Conservation (phyloP, 352 stramenopile species). For the Phytophthora vignae region DNA sequence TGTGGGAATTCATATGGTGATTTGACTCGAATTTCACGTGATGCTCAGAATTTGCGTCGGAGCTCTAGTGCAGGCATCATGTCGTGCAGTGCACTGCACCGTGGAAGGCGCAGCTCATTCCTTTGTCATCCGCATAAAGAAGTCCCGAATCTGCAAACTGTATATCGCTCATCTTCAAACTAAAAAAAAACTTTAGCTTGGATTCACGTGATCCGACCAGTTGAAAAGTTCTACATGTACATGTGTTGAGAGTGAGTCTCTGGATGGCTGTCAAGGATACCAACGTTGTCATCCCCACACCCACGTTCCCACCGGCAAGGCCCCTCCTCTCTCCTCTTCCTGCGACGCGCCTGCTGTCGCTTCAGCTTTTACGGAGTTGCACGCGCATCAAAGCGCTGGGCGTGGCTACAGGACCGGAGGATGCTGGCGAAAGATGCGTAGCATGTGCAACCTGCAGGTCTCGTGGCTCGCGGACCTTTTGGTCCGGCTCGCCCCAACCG, state of each 20-base stretch:
- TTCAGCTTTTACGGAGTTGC: constrained; percentile 41
- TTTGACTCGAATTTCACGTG: too few species aligned
- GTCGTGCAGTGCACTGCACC: too few species aligned
- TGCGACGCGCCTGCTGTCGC: constrained; percentile 38
- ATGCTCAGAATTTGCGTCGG: too few species aligned
- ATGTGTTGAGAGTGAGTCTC: neutral
- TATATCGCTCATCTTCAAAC: neutral
- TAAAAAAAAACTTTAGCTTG: constrained; percentile 5
- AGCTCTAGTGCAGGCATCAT: too few species aligned
- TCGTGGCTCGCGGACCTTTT: constrained; percentile 27
- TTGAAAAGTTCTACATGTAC: neutral
- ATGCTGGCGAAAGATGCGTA: constrained; percentile 37
- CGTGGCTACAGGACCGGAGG: constrained; percentile 3
- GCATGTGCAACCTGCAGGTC: constrained; percentile 37
- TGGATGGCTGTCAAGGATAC: constrained; percentile 9
- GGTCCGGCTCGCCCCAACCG: constrained; percentile 17
- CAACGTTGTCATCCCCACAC: neutral
- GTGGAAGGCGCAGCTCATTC: constrained; percentile 10
- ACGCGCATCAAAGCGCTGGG: constrained; percentile 2
- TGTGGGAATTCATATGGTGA: too few species aligned
- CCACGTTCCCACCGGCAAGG: constrained; percentile 17
- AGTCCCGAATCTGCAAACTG: neutral
- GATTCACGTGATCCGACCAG: constrained; percentile 4
- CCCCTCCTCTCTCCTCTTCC: constrained; percentile 22
- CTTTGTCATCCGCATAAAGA: constrained; percentile 13